phyloP scores from a whole-genome alignment of 2,329 filamentous ascomycete species.

The Tolypocladium nubicola region DNA sequence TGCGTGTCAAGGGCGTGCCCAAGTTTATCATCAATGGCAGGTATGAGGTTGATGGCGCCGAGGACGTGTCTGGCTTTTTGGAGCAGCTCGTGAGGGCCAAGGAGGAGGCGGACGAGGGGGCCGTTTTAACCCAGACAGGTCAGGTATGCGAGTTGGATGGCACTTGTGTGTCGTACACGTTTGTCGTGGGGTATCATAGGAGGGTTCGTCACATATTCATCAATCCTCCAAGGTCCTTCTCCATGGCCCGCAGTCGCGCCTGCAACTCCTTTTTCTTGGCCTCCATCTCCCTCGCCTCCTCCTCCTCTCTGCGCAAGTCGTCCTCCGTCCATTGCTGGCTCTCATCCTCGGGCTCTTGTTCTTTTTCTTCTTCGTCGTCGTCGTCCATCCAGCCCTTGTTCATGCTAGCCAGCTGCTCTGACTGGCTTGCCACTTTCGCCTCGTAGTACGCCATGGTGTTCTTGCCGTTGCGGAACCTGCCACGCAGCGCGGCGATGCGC shows the following conservation, averaged over 20 bases:
- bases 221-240: constrained; percentile 44
- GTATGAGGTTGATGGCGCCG: constrained; percentile 59
- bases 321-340: constrained; percentile 51
- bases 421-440: constrained; percentile 65
- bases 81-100: constrained; percentile 48
- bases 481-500: constrained; percentile 61
- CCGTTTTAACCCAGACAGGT: not conserved
- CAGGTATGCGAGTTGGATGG: not conserved
- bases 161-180: not conserved
- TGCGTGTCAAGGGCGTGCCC: constrained; percentile 56
- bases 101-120: constrained; percentile 10
- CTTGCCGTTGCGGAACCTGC: constrained; percentile 58
- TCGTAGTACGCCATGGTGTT: constrained; percentile 76
- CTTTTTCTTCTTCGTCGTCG: constrained; percentile 42
- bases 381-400: constrained; percentile 52
- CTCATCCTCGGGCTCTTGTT: constrained; percentile 37
- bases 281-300: constrained; percentile 48
- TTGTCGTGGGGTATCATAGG: constrained; percentile 2
- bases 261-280: constrained; percentile 46
- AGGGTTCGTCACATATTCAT: constrained; percentile 35
- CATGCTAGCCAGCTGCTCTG: constrained; percentile 60
- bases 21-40: constrained; percentile 62
- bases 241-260: constrained; percentile 39
- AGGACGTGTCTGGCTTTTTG: constrained; percentile 58
- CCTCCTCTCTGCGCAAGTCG: constrained; percentile 58